Conservation (phyloP, 1,284 basidiomycete species). For the Termitomyces sp. region DNA sequence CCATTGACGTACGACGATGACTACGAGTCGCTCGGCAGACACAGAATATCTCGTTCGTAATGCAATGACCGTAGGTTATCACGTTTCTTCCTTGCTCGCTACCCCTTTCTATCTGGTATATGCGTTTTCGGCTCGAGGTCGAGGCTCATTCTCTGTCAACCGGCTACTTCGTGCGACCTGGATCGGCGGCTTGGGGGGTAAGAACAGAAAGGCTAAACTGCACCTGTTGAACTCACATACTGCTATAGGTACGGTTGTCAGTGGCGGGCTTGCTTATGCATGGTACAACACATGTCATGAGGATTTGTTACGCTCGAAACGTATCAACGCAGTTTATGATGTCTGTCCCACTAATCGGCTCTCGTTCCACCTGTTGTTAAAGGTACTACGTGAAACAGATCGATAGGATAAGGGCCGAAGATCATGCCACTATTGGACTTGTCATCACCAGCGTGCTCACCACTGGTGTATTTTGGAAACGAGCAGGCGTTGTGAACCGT, state of each 20-base stretch:
- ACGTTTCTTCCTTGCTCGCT: conserved; percentile 52
- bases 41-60: conserved; percentile 53
- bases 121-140: conserved; percentile 48
- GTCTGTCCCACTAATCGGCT: conserved; percentile 31
- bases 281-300: conserved; percentile 32
- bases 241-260: conserved; percentile 25
- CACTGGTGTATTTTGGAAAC: conserved; percentile 66
- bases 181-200: conserved; percentile 58
- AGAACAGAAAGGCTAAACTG: conserved; percentile 11
- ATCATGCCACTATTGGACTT: conserved; percentile 66
- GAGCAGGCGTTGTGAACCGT: conserved; percentile 53
- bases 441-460: conserved; percentile 56
- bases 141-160: conserved; percentile 50
- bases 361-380: neutral
- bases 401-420: conserved; percentile 52
- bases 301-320: conserved; percentile 27
- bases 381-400: conserved; percentile 32
- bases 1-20: neutral
- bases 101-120: conserved; percentile 55
- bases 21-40: conserved; percentile 22
- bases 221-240: neutral
- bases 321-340: conserved; percentile 46
- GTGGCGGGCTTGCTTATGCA: conserved; percentile 31
- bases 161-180: conserved; percentile 63
- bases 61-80: conserved; percentile 61